phyloP scores from a whole-genome alignment of 2,329 filamentous ascomycete species.

The Beauveria caledonica region DNA sequence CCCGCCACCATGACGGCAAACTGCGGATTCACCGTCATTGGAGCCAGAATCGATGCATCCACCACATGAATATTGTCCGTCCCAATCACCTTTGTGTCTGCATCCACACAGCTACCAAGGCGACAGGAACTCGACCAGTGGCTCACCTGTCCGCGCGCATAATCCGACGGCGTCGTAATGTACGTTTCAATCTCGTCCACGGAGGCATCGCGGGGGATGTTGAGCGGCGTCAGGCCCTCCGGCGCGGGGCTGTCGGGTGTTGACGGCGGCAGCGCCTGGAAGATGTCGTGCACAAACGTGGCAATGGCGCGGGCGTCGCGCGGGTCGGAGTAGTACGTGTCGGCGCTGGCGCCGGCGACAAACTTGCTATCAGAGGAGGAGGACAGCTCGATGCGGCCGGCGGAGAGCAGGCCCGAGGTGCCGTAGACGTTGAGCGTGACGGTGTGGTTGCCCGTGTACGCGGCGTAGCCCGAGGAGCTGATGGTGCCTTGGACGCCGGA shows the following conservation, averaged over 20 bases:
- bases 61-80: slow-evolving; percentile 43
- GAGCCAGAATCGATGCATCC: slow-evolving; percentile 40
- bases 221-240: slow-evolving; percentile 36
- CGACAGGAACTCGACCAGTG: slow-evolving; percentile 47
- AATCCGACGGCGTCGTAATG: slow-evolving; percentile 38
- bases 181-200: slow-evolving; percentile 40
- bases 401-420: slow-evolving; percentile 43
- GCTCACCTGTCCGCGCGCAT: slow-evolving; percentile 41
- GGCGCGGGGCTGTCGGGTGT: slow-evolving; percentile 20
- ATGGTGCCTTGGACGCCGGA: slow-evolving; percentile 45
- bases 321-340: slow-evolving; percentile 39
- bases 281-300: slow-evolving; percentile 41
- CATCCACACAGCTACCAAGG: slow-evolving; percentile 41
- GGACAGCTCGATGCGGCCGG: slow-evolving; percentile 35
- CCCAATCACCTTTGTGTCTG: slow-evolving; percentile 36
- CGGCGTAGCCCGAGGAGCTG: slow-evolving; percentile 36
- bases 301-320: slow-evolving; percentile 41
- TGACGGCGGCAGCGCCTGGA: slow-evolving; percentile 30
- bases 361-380: slow-evolving; percentile 27
- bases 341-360: slow-evolving; percentile 30
- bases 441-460: slow-evolving; percentile 33
- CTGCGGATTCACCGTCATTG: slow-evolving; percentile 45
- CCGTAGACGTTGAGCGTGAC: slow-evolving; percentile 51
- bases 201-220: slow-evolving; percentile 37
- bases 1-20: slow-evolving; percentile 47